Conservation (phyloP, 768 basidiomycete genomes). For the Serendipita vermifera region DNA sequence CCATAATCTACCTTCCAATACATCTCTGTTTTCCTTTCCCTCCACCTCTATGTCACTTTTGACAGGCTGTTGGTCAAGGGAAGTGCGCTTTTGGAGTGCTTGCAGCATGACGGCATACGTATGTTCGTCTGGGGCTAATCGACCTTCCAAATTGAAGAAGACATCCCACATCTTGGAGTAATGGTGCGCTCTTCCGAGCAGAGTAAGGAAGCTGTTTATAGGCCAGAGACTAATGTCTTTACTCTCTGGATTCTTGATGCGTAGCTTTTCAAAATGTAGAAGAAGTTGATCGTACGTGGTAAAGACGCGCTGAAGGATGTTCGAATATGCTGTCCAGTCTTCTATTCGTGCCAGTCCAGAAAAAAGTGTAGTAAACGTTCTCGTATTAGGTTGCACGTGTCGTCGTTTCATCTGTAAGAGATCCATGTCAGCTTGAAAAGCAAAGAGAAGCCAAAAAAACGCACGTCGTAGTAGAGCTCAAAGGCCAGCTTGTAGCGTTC, state of each 20-base stretch:
- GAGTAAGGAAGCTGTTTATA: slow-evolving; percentile 47
- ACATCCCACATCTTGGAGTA: slow-evolving; percentile 64
- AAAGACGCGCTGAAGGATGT: slow-evolving; percentile 50
- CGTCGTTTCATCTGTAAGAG: slow-evolving; percentile 65
- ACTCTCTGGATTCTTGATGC: slow-evolving; percentile 34
- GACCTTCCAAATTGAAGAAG: slow-evolving; percentile 54
- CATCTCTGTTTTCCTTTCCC: slow-evolving; percentile 19
- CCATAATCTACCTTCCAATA: background rate
- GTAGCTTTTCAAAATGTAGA: slow-evolving; percentile 37
- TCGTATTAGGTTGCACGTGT: slow-evolving; percentile 52
- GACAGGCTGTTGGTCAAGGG: slow-evolving; percentile 16
- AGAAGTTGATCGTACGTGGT: slow-evolving; percentile 47
- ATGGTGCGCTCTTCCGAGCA: slow-evolving; percentile 46
- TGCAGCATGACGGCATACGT: slow-evolving; percentile 57
- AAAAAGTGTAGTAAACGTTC: slow-evolving; percentile 61
- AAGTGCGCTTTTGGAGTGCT: slow-evolving; percentile 26
- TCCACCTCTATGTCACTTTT: slow-evolving; percentile 10
- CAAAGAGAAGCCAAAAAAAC: slow-evolving; percentile 14
- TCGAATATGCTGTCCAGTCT: slow-evolving; percentile 43
- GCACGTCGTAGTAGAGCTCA: slow-evolving; percentile 56
- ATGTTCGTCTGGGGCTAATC: slow-evolving; percentile 43
- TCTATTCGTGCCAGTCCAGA: slow-evolving; percentile 48
- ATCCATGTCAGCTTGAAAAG: slow-evolving; percentile 7
- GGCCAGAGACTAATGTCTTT: slow-evolving; percentile 36
- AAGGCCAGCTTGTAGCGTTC: slow-evolving; percentile 47